Base-by-base conservation (phyloP, 2,329 filamentous ascomycete species). In the Aureobasidium pullulans region DNA sequence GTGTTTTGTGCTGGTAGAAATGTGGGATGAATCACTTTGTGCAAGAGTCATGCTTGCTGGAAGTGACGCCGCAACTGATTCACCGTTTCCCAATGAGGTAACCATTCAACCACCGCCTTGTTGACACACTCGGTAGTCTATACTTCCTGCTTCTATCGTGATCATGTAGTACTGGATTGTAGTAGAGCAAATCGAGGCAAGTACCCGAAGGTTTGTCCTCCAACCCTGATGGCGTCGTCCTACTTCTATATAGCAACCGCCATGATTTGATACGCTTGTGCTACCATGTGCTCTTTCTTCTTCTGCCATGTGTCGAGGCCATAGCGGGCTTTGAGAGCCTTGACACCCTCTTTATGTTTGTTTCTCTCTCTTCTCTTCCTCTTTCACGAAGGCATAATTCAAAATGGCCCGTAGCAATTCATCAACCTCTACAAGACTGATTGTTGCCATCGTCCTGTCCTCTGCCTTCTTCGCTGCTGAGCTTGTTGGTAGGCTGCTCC, bases 1-100 rank as follows among this genome's bases (percentile, higher is more conserved):
- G 54, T 57, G 32, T 48, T 57, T 48, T 57, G 54, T 57, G 54
- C 43, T 57, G 50, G 32, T 48, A 15, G 28, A 32, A 48, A 47
- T 47, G 54, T 57, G 54, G 54, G 54, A 57, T 57, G 54, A 57
- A 44, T 57, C 52, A 57, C 40, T 36, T 19, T 9, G 6, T 13
- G 8, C n/a, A 43, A 34, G 52, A 57, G 36, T 57, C 52, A 46
- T 46, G 40, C 6, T 44, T 11, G 16, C 16, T 23, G 15, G 28
- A 16, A 15, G n/a, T 32, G 42, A 36, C 52, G 44, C 52, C 40
- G 40, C 40, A 6, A 40, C 31, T 57, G 52, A 57, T 31, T 57
- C 52, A 16, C n/a, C 10, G 16, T 32, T 46, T 48, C n/a, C 40
- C 40, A 10, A 37, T 11, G n/a, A 13, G 16, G 11, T 52, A 19